Evolutionary conservation across 1,139 yeast species (phyloP).

Genomic region (Trichomonascaceae sp.): DNA sequence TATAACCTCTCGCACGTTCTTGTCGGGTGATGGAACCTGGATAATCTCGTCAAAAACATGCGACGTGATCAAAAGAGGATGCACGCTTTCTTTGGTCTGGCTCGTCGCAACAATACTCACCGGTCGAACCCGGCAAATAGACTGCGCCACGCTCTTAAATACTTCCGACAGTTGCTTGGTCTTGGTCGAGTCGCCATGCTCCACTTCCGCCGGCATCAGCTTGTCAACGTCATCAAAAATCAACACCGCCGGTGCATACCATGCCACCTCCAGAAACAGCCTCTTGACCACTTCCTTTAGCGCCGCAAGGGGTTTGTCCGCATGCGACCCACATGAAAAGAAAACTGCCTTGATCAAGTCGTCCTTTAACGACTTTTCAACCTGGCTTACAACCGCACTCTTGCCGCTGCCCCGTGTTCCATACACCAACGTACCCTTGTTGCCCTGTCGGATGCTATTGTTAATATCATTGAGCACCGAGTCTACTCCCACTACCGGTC

Average conservation of each 20-base stretch:
- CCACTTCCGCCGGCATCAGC: conserved; percentile 58
- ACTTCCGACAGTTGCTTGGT: conserved; percentile 47
- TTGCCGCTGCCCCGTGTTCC: conserved; percentile 83
- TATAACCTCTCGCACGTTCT: conserved; percentile 42
- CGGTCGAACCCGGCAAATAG: conserved; percentile 32
- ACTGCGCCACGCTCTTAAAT: conserved; percentile 27
- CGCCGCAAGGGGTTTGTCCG: conserved; percentile 43
- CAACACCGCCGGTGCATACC: conserved; percentile 70
- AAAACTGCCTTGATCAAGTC: conserved; percentile 34
- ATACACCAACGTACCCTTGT: conserved; percentile 45
- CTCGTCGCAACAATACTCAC: conserved; percentile 47
- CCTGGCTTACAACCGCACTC: conserved; percentile 36
- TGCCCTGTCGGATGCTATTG: conserved; percentile 34
- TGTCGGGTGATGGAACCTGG: conserved; percentile 58
- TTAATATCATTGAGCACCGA: conserved; percentile 31
- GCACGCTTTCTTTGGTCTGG: conserved; percentile 51
- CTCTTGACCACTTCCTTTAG: conserved; percentile 38
- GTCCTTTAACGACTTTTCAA: conserved; percentile 29
- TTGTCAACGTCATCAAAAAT: conserved; percentile 75
- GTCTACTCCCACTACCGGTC: conserved; percentile 46
- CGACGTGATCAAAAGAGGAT: conserved; percentile 46
- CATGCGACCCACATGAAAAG: conserved; percentile 40
- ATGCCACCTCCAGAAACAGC: conserved; percentile 49
- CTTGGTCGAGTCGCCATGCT: conserved; percentile 49
- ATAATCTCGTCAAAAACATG: conserved; percentile 59